Percentiles rank a stretch among this genome's conserved stretches.
These are phyloP conservation scores for Xylaria sp. DNA, from an alignment of 495 filamentous ascomycete genomes.

Conservation along the genomic window DNA sequence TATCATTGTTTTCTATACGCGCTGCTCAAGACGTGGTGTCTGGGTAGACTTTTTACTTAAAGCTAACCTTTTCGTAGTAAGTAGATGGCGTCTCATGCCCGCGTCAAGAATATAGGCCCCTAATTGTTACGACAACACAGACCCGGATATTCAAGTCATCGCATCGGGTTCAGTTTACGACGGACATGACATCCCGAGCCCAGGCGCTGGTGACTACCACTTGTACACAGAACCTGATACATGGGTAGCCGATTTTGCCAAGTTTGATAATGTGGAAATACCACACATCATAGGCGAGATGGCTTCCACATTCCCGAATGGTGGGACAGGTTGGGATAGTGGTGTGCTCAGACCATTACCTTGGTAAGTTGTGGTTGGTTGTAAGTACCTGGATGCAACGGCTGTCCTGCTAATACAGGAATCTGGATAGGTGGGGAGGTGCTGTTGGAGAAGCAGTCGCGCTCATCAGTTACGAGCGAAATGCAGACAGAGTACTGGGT, in stretches of 20 bases:
- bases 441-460: slow-evolving; percentile 71
- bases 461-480: slow-evolving; percentile 71
- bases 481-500: slow-evolving; percentile 60
- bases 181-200: slow-evolving; percentile 46
- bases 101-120: background rate
- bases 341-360: slow-evolving; percentile 45
- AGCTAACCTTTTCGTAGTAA: slow-evolving; percentile 9
- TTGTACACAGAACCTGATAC: slow-evolving; percentile 45
- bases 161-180: slow-evolving; percentile 55
- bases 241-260: slow-evolving; percentile 44
- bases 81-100: background rate
- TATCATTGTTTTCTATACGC: background rate
- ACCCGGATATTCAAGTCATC: slow-evolving; percentile 69
- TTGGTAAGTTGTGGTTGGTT: slow-evolving; percentile 33
- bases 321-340: slow-evolving; percentile 54
- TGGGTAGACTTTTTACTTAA: background rate
- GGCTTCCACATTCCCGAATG: slow-evolving; percentile 60
- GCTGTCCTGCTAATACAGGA: slow-evolving; percentile 45
- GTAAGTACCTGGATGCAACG: slow-evolving; percentile 28
- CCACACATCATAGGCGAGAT: slow-evolving; percentile 60
- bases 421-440: slow-evolving; percentile 56
- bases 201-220: slow-evolving; percentile 55
- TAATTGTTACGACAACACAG: background rate
- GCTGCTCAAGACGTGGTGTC: background rate
- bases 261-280: slow-evolving; percentile 58